Percentiles rank a stretch among this genome's conserved stretches.
Evolutionary conservation across 352 stramenopile species (phyloP).

Genomic region (Poterioochromonas sp.): DNA sequence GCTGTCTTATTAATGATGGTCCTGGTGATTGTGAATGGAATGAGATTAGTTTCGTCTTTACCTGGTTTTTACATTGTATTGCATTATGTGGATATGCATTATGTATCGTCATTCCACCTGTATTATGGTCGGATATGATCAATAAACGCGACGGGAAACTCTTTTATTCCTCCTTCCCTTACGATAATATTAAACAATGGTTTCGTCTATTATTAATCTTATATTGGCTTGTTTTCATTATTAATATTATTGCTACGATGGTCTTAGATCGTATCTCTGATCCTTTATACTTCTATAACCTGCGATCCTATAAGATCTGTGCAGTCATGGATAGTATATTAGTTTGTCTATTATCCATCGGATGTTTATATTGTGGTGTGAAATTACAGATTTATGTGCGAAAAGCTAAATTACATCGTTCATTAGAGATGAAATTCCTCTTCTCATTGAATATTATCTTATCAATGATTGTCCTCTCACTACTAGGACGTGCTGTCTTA

Average conservation of each 20-base stretch:
- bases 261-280: not conserved
- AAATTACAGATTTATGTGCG: conserved; percentile 2
- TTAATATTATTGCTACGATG: not conserved
- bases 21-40: not conserved
- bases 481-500: not conserved
- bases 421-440: not conserved
- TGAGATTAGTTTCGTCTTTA: not conserved
- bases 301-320: not conserved
- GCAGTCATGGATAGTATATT: not conserved
- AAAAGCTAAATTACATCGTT: not conserved
- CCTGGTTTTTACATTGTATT: not conserved
- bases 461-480: not conserved
- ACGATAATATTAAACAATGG: not conserved
- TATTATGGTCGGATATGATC: conserved; percentile 13
- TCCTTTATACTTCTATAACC: not conserved
- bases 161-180: not conserved
- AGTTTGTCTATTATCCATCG: not conserved
- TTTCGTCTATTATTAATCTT: not conserved
- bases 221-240: not conserved
- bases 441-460: not conserved
- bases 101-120: not conserved
- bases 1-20: not conserved
- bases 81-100: not conserved
- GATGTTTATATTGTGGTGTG: not conserved
- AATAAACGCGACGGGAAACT: not conserved